These are phyloP conservation scores for Apiospora saccharicola DNA, from an alignment of 2,329 filamentous ascomycete species.

Conservation along the genomic window DNA sequence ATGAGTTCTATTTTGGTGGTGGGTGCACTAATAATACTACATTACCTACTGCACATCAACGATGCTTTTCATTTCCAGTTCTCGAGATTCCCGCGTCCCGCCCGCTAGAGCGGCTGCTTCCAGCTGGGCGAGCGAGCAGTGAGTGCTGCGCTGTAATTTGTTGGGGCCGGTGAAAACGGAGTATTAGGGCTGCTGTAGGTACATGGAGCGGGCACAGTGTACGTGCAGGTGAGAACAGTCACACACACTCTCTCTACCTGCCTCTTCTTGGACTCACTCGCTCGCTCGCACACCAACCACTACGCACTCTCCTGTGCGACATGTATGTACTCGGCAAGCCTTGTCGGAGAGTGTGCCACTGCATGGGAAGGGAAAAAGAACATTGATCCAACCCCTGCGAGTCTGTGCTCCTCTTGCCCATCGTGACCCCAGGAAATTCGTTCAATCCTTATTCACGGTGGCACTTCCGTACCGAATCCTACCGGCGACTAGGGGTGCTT, in stretches of 20 bases:
- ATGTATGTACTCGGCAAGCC: conserved; percentile 1
- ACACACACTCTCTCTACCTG: neutral
- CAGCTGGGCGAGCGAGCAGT: neutral
- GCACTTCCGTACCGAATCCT: conserved; percentile 19
- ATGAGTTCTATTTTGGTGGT: conserved; percentile 21
- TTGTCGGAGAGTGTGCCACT: conserved; percentile 1
- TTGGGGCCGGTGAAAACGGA: conserved; percentile 4
- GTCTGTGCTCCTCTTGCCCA: conserved; percentile 7
- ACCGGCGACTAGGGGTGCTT: conserved; percentile 15
- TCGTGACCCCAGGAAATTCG: conserved; percentile 13
- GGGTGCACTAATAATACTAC: conserved; percentile 15
- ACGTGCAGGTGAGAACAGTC: neutral
- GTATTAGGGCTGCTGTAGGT: neutral
- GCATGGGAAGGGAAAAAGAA: conserved; percentile 7
- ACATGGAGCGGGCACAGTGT: neutral
- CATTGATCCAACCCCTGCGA: neutral
- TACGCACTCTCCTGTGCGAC: neutral
- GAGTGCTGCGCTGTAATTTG: conserved; percentile 11
- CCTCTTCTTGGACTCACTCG: neutral
- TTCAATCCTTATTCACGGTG: conserved; percentile 9
- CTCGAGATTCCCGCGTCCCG: conserved; percentile 1
- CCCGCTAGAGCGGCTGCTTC: conserved; percentile 10
- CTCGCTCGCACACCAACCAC: neutral
- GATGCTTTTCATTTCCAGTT: conserved; percentile 19
- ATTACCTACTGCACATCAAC: conserved; percentile 1